Conservation (phyloP, 805 yeast genomes). For the Ogataea siamensis region DNA sequence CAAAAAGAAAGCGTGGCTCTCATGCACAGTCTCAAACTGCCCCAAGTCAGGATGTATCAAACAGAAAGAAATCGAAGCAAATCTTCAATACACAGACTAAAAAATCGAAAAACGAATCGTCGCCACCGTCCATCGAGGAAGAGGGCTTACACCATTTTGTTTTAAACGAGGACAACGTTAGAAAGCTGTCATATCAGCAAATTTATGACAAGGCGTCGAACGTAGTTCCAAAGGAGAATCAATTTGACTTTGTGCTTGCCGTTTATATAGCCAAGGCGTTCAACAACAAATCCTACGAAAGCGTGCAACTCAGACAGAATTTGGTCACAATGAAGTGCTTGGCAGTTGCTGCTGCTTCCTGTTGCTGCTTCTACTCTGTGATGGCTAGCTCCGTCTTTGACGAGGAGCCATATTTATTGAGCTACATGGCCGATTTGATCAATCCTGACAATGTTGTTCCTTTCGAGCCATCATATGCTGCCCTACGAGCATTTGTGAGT, state of each 20-base stretch:
- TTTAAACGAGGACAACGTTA: conserved; percentile 56
- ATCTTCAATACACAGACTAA: conserved; percentile 25
- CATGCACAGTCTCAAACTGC: conserved; percentile 6
- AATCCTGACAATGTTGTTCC: conserved; percentile 62
- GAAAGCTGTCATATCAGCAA: conserved; percentile 54
- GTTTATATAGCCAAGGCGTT: conserved; percentile 73
- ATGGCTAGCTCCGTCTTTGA: conserved; percentile 68
- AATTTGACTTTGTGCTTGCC: conserved; percentile 61
- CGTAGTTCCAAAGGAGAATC: conserved; percentile 57
- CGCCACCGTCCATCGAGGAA: conserved; percentile 15
- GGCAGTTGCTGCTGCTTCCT: conserved; percentile 62
- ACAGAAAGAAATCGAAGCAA: conserved; percentile 17
- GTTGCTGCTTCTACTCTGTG: conserved; percentile 53
- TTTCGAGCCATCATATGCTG: conserved; percentile 51
- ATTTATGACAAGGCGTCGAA: conserved; percentile 60
- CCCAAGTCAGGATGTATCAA: conserved; percentile 13
- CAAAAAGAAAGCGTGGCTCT: conserved; percentile 1
- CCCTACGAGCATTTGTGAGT: conserved; percentile 65
- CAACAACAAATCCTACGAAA: conserved; percentile 49
- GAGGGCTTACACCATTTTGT: conserved; percentile 53
- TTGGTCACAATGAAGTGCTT: conserved; percentile 63
- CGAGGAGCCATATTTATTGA: conserved; percentile 67
- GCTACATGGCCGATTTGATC: conserved; percentile 68
- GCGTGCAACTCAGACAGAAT: conserved; percentile 53
- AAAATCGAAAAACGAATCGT: conserved; percentile 18